Conservation (phyloP, 306 rosid genomes). For the Echinosophora koreensis region DNA sequence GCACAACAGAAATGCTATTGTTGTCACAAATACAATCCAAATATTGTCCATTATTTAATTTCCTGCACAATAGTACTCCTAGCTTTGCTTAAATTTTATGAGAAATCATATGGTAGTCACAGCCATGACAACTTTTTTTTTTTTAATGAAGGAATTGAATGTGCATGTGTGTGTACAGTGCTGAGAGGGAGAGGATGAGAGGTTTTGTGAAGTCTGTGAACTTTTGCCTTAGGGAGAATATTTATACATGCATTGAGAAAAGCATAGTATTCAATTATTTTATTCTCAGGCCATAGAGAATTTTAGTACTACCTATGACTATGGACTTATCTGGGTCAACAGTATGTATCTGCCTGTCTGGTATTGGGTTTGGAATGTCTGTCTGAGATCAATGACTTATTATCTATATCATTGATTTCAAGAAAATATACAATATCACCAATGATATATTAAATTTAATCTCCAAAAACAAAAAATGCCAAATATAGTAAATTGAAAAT, state of each 20-base stretch:
- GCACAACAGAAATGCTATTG: slow-evolving; percentile 50
- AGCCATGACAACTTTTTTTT: slow-evolving; percentile 51
- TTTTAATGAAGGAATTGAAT: slow-evolving; percentile 53
- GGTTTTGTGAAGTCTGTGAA: slow-evolving; percentile 34
- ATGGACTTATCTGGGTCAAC: slow-evolving; percentile 42
- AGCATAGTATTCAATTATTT: slow-evolving; percentile 15
- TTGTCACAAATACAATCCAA: slow-evolving; percentile 65
- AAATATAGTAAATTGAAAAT: slow-evolving; percentile 19
- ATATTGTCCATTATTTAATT: slow-evolving; percentile 64
- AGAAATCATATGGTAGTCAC: slow-evolving; percentile 59
- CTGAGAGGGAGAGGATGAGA: slow-evolving; percentile 45
- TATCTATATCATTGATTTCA: slow-evolving; percentile 41
- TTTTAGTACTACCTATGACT: slow-evolving; percentile 23
- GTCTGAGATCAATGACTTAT: slow-evolving; percentile 36
- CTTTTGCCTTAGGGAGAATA: background rate
- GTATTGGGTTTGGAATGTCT: slow-evolving; percentile 48
- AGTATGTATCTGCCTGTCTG: background rate
- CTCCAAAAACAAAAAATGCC: slow-evolving; percentile 5
- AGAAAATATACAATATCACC: slow-evolving; percentile 1
- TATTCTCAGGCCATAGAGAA: slow-evolving; percentile 4
- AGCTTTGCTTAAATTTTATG: slow-evolving; percentile 64
- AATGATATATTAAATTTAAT: background rate
- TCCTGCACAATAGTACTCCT: background rate
- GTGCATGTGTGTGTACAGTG: slow-evolving; percentile 64
- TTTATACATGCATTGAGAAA: slow-evolving; percentile 35